Evolutionary conservation across 2,329 filamentous ascomycete species (phyloP).

Genomic region (Calycina marina): DNA sequence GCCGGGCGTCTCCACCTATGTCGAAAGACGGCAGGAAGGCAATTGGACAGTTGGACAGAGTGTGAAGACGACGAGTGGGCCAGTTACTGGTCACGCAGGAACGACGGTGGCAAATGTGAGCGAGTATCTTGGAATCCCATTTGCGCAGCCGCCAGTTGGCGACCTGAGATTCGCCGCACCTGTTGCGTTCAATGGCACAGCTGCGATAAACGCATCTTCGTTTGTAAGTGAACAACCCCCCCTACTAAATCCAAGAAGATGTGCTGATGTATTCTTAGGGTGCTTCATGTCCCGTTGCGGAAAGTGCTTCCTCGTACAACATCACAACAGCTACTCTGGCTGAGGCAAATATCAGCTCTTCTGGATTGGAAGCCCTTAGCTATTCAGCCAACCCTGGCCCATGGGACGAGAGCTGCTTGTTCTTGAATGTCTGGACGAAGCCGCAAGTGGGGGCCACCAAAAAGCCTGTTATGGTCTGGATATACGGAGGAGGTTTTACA

Average conservation of each 20-base stretch:
- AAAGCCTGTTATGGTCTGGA: constrained; percentile 30
- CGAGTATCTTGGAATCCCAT: constrained; percentile 24
- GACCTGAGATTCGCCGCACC: constrained; percentile 5
- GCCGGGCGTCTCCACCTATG: too few relatives aligned
- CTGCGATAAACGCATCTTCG: not conserved
- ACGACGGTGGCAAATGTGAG: constrained; percentile 5
- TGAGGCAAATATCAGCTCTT: not conserved
- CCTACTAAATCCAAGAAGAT: not conserved
- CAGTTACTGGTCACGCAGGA: constrained; percentile 16
- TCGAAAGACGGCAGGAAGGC: too few relatives aligned
- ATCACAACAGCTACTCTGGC: constrained; percentile 2
- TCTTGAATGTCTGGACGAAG: constrained; percentile 25
- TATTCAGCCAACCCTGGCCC: constrained; percentile 1
- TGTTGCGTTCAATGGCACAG: constrained; percentile 2
- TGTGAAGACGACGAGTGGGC: constrained; percentile 18
- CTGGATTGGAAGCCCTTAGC: constrained; percentile 3
- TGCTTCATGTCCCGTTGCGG: constrained; percentile 4
- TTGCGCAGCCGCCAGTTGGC: constrained; percentile 23
- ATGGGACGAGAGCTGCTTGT: constrained; percentile 23
- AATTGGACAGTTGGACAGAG: constrained; percentile 18
- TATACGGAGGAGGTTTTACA: constrained; percentile 28
- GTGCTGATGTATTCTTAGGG: constrained; percentile 3
- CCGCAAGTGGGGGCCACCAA: constrained; percentile 15
- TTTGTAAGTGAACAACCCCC: not conserved
- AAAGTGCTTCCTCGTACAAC: not conserved